phyloP scores from a whole-genome alignment of 2,329 filamentous ascomycete genomes.

The Huntiella moniliformis region DNA sequence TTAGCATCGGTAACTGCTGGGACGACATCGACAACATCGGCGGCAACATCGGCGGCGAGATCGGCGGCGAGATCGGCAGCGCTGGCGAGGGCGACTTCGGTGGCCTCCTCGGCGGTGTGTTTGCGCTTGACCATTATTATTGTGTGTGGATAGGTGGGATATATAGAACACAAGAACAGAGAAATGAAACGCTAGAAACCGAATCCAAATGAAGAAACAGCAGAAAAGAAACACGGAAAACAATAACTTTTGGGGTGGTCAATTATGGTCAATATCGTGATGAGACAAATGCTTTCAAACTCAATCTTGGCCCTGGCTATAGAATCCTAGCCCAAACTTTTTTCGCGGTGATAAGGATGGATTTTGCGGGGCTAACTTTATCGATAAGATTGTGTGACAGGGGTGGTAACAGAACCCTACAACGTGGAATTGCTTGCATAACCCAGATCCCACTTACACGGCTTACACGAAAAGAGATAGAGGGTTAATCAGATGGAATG shows the following conservation, averaged over 20 bases:
- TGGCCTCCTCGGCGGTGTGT: not conserved
- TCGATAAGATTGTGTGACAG: not conserved
- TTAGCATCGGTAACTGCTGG: not conserved
- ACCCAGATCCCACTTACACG: no score
- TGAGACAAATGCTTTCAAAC: not conserved
- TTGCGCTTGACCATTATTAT: constrained; percentile 1
- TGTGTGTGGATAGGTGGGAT: not conserved
- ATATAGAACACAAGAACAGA: not conserved
- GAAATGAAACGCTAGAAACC: not conserved
- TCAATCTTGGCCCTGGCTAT: no score
- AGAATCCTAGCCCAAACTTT: not conserved
- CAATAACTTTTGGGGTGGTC: not conserved
- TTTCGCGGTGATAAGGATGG: constrained; percentile 2
- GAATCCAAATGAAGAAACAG: not conserved
- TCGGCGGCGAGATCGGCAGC: not conserved
- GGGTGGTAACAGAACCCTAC: no score
- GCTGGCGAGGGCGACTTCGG: not conserved
- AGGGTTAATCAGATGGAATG: no score
- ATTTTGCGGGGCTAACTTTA: constrained; percentile 2
- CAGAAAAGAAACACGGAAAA: not conserved
- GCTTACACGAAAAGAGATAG: no score
- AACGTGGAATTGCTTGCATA: no score
- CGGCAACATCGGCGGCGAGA: not conserved
- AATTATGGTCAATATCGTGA: not conserved
- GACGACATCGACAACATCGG: not conserved